Base-by-base conservation (phyloP, 1,284 basidiomycete genomes). In the Ganoderma boninense region DNA sequence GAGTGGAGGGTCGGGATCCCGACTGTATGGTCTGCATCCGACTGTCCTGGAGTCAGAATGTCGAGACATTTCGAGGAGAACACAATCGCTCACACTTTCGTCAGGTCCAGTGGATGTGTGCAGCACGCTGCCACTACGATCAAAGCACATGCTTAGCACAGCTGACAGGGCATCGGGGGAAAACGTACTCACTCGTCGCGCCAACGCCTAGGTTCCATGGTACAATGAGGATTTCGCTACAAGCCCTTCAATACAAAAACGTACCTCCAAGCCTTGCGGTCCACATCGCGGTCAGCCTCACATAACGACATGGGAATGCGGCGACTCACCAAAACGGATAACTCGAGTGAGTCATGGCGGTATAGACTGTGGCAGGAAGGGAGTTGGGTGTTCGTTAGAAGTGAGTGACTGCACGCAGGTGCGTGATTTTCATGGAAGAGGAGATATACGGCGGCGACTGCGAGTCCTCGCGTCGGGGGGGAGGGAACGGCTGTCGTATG, bases 91-190 rank as follows among this genome's bases (percentile, higher is more conserved):
- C 71, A 95, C 95, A 96, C 94, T 89, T 95, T 94, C 69, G 93
- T 92, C 67, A 96, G 85, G 80, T 97, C 95, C 62, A 96, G 82
- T 40, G 95, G 95, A 83, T 97, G 95, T 0, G 95, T 96, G 78
- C 89, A 93, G 75, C 89, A 92, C 65, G 95, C 92, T 52, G 95
- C 95, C 91, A 96, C 95, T 96, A 69, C 38, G 74, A 66, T 68
- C 59, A 57, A 7, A 14, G 46, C 11, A 67, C 64, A 13, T 69
- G 62, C 43, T 68, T 18, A 73, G 71, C 71, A 23, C n/a, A 43
- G 71, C 67, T 62, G 32, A 42, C 23, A 23, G 26, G 49, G 43
- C 23, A n/a, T 56, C 44, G 57, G 49, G 57, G 49, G 70, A 54
- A 5, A 68, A 68, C 54, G 54, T 49, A 87, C 91, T 73, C 79